phyloP scores from a whole-genome alignment of 106 monocot species.

The Dendrobium catenatum region DNA sequence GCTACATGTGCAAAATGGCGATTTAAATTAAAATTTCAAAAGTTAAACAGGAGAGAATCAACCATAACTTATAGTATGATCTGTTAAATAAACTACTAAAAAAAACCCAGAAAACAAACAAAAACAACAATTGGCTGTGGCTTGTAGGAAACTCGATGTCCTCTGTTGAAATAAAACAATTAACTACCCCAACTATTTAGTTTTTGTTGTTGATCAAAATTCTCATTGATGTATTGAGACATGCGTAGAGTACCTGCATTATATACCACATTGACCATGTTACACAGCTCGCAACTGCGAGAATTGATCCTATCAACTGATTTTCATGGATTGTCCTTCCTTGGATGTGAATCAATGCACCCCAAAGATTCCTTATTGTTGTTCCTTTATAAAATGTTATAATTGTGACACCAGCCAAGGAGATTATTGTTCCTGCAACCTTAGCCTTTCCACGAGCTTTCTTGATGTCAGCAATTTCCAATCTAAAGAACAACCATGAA shows the following conservation, averaged over 20 bases:
- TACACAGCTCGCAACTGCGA: slow-evolving; percentile 67
- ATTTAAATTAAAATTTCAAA: too few relatives aligned
- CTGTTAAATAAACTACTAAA: too few relatives aligned
- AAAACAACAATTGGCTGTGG: too few relatives aligned
- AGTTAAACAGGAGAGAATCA: too few relatives aligned
- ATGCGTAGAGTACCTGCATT: slow-evolving; percentile 63
- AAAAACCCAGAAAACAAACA: too few relatives aligned
- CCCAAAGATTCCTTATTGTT: slow-evolving; percentile 33
- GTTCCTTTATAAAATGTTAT: slow-evolving; percentile 88
- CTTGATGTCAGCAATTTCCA: slow-evolving; percentile 54
- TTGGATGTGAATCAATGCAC: slow-evolving; percentile 46
- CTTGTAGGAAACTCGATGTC: too few relatives aligned
- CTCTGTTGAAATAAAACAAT: too few relatives aligned
- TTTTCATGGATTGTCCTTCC: slow-evolving; percentile 46
- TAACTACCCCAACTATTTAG: too few relatives aligned
- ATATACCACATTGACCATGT: slow-evolving; percentile 82
- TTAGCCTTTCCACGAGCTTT: slow-evolving; percentile 62
- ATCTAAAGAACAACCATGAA: slow-evolving; percentile 23
- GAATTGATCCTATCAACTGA: slow-evolving; percentile 68
- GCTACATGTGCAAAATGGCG: too few relatives aligned
- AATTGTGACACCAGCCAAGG: slow-evolving; percentile 68
- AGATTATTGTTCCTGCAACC: slow-evolving; percentile 60
- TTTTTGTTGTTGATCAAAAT: too few relatives aligned
- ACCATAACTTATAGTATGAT: too few relatives aligned
- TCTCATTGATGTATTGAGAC: too few relatives aligned